Conservation (phyloP, 768 basidiomycete genomes). For the Mycena venus region DNA sequence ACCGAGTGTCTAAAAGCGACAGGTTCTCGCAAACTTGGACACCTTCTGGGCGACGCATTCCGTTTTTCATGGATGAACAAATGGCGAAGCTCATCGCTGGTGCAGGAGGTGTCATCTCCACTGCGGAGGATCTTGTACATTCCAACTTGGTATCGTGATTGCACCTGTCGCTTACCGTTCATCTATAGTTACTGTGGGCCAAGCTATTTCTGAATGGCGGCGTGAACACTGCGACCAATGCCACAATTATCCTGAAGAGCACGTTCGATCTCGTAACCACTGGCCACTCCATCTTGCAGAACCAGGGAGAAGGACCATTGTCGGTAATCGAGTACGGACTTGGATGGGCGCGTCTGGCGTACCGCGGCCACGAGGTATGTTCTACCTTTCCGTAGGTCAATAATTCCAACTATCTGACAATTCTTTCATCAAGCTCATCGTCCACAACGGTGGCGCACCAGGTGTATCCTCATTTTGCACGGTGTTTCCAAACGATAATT, state of each 20-base stretch:
- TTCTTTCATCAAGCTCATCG: constrained; percentile 44
- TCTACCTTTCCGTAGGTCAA: neutral
- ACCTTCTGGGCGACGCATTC: no score
- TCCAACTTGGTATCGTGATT: no score
- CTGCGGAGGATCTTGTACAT: no score
- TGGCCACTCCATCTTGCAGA: constrained; percentile 41
- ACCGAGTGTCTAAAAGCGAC: no score
- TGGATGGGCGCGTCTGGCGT: constrained; percentile 56
- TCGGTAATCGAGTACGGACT: constrained; percentile 55
- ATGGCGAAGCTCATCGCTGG: no score
- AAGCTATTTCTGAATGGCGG: constrained; percentile 49
- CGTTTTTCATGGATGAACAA: no score
- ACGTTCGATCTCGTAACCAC: constrained; percentile 28
- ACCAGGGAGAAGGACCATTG: constrained; percentile 28
- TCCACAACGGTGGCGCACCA: constrained; percentile 48
- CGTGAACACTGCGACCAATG: constrained; percentile 42
- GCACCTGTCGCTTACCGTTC: constrained; percentile 17
- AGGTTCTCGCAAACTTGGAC: no score
- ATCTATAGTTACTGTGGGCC: constrained; percentile 55
- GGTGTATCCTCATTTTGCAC: constrained; percentile 46
- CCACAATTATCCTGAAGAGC: constrained; percentile 46
- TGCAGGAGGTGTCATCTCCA: no score
- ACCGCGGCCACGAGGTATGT: constrained; percentile 55
- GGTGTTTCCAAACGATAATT: constrained; percentile 49
- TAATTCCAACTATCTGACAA: neutral